phyloP scores from a whole-genome alignment of 495 filamentous ascomycete species.

The Hyaloscypha variabilis region DNA sequence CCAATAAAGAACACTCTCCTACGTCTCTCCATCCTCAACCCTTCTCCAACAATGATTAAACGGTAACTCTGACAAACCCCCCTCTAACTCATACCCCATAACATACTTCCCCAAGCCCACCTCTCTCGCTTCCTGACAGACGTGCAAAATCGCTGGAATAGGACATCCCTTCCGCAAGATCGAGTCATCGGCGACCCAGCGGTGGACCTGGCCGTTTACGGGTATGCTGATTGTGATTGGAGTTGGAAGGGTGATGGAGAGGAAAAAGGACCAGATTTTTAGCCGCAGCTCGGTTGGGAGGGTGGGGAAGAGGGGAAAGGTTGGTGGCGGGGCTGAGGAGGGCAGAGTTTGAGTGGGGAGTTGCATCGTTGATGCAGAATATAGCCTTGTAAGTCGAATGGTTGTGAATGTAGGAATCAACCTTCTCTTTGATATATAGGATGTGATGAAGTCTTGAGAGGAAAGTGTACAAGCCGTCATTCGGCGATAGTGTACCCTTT shows the following conservation, averaged over 20 bases:
- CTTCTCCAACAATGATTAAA: constrained; percentile 4
- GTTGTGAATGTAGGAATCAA: too few species aligned
- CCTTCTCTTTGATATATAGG: too few species aligned
- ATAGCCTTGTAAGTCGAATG: too few species aligned
- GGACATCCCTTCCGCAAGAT: background rate
- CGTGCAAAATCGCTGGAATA: constrained; percentile 4
- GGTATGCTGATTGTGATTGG: background rate
- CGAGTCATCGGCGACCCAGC: background rate
- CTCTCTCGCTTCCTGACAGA: background rate
- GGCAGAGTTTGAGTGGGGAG: background rate
- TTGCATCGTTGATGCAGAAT: too few species aligned
- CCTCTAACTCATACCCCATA: background rate
- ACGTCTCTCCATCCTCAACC: background rate
- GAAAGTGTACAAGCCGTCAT: too few species aligned
- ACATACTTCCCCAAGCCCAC: background rate
- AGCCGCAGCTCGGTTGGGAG: background rate
- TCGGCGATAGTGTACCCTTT: too few species aligned
- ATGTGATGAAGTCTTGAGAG: too few species aligned
- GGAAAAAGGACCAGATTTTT: constrained; percentile 1
- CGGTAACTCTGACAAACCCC: background rate
- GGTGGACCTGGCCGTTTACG: background rate
- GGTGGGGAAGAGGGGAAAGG: background rate
- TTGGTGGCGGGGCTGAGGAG: background rate
- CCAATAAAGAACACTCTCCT: too few species aligned
- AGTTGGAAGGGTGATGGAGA: background rate